A percentile compares a stretch with the other conserved stretches of the same genome.
These are phyloP conservation scores for Globisporangium emineosum DNA, from an alignment of 352 stramenopile species.

Conservation along the genomic window DNA sequence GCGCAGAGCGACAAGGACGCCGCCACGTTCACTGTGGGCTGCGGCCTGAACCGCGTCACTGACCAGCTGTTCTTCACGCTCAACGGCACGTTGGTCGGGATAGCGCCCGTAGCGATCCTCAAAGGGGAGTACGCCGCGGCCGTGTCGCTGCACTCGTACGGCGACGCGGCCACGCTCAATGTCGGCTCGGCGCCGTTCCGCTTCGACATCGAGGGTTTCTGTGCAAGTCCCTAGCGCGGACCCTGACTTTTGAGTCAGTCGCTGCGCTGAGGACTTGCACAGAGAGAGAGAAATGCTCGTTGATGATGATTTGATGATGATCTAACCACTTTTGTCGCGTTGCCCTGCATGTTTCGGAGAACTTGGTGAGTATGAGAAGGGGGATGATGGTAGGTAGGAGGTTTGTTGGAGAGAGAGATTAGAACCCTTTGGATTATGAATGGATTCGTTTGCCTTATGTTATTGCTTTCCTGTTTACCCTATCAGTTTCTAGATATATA, in stretches of 20 bases:
- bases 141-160: conserved; percentile 77
- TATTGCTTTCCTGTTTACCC: too few relatives aligned
- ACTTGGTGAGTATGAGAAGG: not conserved
- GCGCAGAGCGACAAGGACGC: conserved; percentile 22
- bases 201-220: conserved; percentile 87
- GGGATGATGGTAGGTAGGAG: not conserved
- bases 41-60: conserved; percentile 56
- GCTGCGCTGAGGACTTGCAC: conserved; percentile 55
- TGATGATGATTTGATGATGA: conserved; percentile 1
- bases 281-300: conserved; percentile 23
- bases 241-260: conserved; percentile 1
- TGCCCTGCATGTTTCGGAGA: not conserved
- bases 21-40: conserved; percentile 59
- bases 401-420: not conserved
- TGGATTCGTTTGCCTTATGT: not conserved
- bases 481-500: too few relatives aligned
- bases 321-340: not conserved
- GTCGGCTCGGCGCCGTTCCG: conserved; percentile 63
- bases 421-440: not conserved
- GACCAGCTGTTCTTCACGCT: conserved; percentile 77
- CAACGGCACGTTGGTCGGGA: conserved; percentile 64
- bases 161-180: conserved; percentile 70
- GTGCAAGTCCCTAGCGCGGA: conserved; percentile 74
- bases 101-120: conserved; percentile 36
- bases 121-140: conserved; percentile 65